These are phyloP conservation scores for Aphanocladium album DNA, from an alignment of 2,329 filamentous ascomycete genomes.

Conservation along the genomic window DNA sequence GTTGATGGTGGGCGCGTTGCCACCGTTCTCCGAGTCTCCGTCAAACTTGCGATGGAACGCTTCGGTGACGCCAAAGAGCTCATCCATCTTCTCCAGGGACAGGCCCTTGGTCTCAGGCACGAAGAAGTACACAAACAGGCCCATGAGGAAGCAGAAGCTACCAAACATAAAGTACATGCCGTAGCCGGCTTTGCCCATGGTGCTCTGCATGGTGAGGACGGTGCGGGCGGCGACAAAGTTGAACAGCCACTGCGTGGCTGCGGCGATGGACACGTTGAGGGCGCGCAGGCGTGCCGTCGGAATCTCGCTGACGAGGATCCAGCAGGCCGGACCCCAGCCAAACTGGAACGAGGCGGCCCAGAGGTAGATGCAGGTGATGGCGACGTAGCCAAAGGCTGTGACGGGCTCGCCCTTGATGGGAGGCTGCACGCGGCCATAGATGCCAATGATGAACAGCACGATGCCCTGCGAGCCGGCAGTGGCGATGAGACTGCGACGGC, in stretches of 20 bases:
- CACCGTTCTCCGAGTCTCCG: constrained; percentile 25
- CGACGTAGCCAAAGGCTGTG: constrained; percentile 62
- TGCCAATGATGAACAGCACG: constrained; percentile 66
- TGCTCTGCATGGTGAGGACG: constrained; percentile 62
- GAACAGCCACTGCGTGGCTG: constrained; percentile 68
- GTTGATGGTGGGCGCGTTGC: neutral
- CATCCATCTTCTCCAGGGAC: constrained; percentile 60
- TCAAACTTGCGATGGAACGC: constrained; percentile 25
- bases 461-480: constrained; percentile 57
- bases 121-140: constrained; percentile 61
- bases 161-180: constrained; percentile 67
- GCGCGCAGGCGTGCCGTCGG: constrained; percentile 61
- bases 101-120: constrained; percentile 67
- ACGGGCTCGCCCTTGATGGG: constrained; percentile 50
- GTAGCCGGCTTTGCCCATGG: constrained; percentile 38
- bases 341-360: constrained; percentile 67
- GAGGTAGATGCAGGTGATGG: constrained; percentile 66
- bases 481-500: constrained; percentile 56
- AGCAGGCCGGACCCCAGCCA: constrained; percentile 66
- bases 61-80: constrained; percentile 58
- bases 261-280: constrained; percentile 63
- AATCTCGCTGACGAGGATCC: constrained; percentile 67
- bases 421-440: constrained; percentile 60
- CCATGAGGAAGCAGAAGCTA: constrained; percentile 60
- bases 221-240: constrained; percentile 68